Base-by-base conservation (phyloP, 2,329 filamentous ascomycete species). In the Cercospora sp. region DNA sequence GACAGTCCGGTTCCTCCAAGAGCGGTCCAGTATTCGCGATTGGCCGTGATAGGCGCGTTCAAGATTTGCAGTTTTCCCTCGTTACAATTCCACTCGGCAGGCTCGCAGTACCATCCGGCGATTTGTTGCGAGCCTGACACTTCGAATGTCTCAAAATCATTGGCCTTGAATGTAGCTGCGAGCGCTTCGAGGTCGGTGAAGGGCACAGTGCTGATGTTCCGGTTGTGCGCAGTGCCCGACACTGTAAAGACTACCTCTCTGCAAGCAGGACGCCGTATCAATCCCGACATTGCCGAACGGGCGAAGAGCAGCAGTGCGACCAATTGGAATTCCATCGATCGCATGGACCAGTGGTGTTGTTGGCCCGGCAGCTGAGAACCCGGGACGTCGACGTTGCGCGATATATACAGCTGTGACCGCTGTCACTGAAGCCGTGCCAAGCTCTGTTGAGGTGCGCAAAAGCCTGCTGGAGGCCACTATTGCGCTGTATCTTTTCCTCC, bases 31-130 rank as follows among this genome's bases (percentile, higher is more conserved):
- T 55, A 49, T 37, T 65, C 66, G 6, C 70, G 61, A 45, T 68
- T 70, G 0, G 63, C 62, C 16, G 70, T 67, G 60, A 71, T 70
- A 8, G 60, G 34, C 4, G 53, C 60, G 13, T 68, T 34, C 4
- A 70, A 40, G 7, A 71, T 40, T 32, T 71, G 68, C 34, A 70
- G 51, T 30, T 64, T 68, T 12, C 60, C 63, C 30, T 49, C 51
- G 13, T 60, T 62, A 5, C 10, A 28, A 5, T 43, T 40, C n/a
- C n/a, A 18, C 3, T 32, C 24, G 3, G 61, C 16, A 2, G 69
- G 65, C 55, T 64, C 59, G 53, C 69, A 71, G 26, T 61, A 71
- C 63, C 67, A 69, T 8, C 59, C 65, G 21, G 65, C 67, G 26
- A 69, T 62, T 13, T 53, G 34, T 37, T 69, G 67, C 13, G 21